Evolutionary conservation across 1,139 yeast species (phyloP).

Genomic region (Kurtzmaniella quercitrusa): DNA sequence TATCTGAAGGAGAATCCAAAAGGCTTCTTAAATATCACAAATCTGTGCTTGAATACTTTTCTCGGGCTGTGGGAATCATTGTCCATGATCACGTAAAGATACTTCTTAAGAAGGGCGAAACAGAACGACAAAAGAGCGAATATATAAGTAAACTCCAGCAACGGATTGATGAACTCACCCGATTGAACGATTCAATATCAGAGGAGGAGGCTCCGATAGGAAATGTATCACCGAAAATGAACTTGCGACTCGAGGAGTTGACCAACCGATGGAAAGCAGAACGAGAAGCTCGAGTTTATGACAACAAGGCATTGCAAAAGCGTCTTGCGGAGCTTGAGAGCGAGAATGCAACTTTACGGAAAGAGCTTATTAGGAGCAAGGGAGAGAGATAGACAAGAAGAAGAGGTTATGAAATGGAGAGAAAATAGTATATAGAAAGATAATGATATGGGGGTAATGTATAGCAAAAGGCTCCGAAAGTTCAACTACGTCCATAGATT

Average conservation of each 20-base stretch:
- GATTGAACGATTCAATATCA: constrained; percentile 19
- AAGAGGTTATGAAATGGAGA: too few species aligned
- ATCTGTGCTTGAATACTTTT: constrained; percentile 53
- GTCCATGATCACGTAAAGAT: constrained; percentile 52
- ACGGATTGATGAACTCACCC: constrained; percentile 28
- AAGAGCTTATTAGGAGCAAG: constrained; percentile 4
- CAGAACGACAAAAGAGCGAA: constrained; percentile 14
- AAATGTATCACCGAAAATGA: constrained; percentile 28
- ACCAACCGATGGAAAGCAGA: constrained; percentile 66
- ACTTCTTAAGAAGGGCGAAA: constrained; percentile 32
- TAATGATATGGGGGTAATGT: too few species aligned
- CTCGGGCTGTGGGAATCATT: constrained; percentile 54
- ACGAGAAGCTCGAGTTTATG: constrained; percentile 63
- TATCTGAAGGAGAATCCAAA: constrained; percentile 2
- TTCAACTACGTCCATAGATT: too few species aligned
- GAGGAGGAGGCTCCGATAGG: not conserved
- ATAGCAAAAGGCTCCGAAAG: too few species aligned
- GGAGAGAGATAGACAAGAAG: not conserved
- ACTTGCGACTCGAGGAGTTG: constrained; percentile 55
- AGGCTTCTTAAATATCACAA: constrained; percentile 35
- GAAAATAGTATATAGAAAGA: too few species aligned
- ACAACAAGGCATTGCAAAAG: constrained; percentile 49
- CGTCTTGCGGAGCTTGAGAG: constrained; percentile 51
- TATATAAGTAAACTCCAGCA: constrained; percentile 26
- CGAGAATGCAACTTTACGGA: constrained; percentile 43